Evolutionary conservation across 345 rosid genomes (phyloP).

Genomic region (Arabidopsis suecica): DNA sequence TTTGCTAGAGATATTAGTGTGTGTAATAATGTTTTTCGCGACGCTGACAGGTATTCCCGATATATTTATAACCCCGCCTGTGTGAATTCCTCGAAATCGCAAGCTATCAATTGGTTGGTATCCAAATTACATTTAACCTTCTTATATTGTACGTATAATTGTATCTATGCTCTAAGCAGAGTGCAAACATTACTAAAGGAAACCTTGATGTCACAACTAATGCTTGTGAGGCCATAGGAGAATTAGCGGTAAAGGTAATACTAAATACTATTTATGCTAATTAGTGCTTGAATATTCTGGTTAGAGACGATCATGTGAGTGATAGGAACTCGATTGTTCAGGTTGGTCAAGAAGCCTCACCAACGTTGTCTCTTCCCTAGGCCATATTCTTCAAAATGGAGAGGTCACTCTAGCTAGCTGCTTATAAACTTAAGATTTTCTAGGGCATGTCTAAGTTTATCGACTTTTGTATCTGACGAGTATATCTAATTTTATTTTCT

Average conservation of each 20-base stretch:
- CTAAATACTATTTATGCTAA: conserved; percentile 35
- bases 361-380: conserved; percentile 66
- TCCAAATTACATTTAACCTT: conserved; percentile 21
- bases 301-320: conserved; percentile 20
- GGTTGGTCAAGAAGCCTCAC: conserved; percentile 85
- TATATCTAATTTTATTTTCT: conserved; percentile 3
- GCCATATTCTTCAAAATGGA: conserved; percentile 72
- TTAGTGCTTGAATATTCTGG: neutral
- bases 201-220: conserved; percentile 16
- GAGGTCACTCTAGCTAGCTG: conserved; percentile 52
- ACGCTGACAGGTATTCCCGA: conserved; percentile 57
- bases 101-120: conserved; percentile 75
- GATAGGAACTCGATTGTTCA: conserved; percentile 43
- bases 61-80: conserved; percentile 63
- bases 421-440: neutral
- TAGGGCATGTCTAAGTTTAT: conserved; percentile 54
- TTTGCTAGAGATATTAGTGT: neutral
- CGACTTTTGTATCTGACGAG: conserved; percentile 28
- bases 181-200: neutral
- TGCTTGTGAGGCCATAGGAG: conserved; percentile 98
- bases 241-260: conserved; percentile 66
- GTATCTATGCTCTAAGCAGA: neutral
- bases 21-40: conserved; percentile 16
- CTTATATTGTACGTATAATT: neutral
- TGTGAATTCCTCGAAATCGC: conserved; percentile 63